phyloP scores from a whole-genome alignment of 2,329 filamentous ascomycete genomes.

The Trichothecium sympodiale region DNA sequence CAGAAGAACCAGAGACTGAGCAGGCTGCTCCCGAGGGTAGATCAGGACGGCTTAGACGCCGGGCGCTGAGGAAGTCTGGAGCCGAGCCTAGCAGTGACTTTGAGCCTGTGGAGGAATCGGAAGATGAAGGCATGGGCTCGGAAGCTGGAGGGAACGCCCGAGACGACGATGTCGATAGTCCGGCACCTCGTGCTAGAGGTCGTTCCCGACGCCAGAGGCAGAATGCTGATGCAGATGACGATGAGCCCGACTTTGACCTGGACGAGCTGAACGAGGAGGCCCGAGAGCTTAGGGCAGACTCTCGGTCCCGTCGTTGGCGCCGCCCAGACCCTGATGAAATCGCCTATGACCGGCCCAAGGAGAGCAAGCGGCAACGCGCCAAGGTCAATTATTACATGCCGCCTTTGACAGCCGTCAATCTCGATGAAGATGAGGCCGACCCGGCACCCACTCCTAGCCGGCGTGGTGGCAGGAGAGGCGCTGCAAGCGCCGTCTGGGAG shows the following conservation, averaged over 20 bases:
- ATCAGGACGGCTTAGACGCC: slow-evolving; percentile 36
- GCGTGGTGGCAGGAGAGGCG: slow-evolving; percentile 42
- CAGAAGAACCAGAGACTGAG: slow-evolving; percentile 17
- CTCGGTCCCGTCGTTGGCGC: slow-evolving; percentile 38
- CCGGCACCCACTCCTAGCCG: slow-evolving; percentile 57
- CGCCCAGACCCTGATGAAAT: slow-evolving; percentile 41
- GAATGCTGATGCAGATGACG: slow-evolving; percentile 45
- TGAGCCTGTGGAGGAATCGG: slow-evolving; percentile 48
- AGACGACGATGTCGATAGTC: slow-evolving; percentile 34
- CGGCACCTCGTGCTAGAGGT: slow-evolving; percentile 37
- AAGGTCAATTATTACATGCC: slow-evolving; percentile 80
- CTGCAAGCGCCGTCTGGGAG: slow-evolving; percentile 54
- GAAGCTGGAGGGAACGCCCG: slow-evolving; percentile 22
- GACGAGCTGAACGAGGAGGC: slow-evolving; percentile 58
- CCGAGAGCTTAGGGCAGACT: slow-evolving; percentile 46
- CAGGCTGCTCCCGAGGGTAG: slow-evolving; percentile 18
- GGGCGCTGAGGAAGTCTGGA: slow-evolving; percentile 29
- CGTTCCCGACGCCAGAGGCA: slow-evolving; percentile 36
- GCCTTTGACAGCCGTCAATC: slow-evolving; percentile 47
- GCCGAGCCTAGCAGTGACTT: slow-evolving; percentile 51
- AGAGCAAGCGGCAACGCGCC: slow-evolving; percentile 38
- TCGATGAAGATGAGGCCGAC: slow-evolving; percentile 65
- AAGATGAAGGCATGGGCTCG: slow-evolving; percentile 37
- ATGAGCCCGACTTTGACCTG: slow-evolving; percentile 46
- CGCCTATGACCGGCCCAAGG: slow-evolving; percentile 40